Evolutionary conservation across 192 early-diverging fungal species (phyloP).

Genomic region (Globomyces pollinis-pini): DNA sequence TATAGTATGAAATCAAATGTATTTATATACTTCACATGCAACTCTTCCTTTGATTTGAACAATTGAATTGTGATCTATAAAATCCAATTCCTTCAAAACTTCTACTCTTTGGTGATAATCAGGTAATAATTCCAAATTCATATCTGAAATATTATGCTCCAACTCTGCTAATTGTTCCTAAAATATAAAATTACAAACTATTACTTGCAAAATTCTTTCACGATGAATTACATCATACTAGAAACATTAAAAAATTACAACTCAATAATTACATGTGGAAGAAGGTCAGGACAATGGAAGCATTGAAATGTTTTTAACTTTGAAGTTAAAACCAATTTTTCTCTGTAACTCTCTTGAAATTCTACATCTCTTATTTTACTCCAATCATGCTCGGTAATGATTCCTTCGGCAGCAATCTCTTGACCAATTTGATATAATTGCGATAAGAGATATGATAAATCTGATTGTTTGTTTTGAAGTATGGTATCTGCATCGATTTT

Average conservation of each 20-base stretch:
- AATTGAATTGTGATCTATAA: constrained; percentile 74
- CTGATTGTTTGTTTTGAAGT: constrained; percentile 21
- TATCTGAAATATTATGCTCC: constrained; percentile 71
- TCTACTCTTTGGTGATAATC: constrained; percentile 85
- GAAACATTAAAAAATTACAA: background rate
- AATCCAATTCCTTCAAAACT: constrained; percentile 73
- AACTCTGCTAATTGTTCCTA: constrained; percentile 43
- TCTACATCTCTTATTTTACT: constrained; percentile 78
- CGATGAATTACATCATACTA: constrained; percentile 49
- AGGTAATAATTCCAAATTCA: constrained; percentile 86
- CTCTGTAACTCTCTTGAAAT: constrained; percentile 65
- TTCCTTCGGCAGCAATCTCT: constrained; percentile 11
- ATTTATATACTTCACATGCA: constrained; percentile 83
- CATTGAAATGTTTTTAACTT: constrained; percentile 56
- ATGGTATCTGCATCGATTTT: constrained; percentile 31
- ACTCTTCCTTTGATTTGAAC: constrained; percentile 94
- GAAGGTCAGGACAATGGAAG: constrained; percentile 65
- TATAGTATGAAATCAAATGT: constrained; percentile 12
- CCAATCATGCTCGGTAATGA: constrained; percentile 75
- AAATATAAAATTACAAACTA: too few relatives aligned
- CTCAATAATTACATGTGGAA: constrained; percentile 58
- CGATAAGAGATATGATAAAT: background rate
- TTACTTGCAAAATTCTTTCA: constrained; percentile 51
- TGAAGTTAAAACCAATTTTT: constrained; percentile 48
- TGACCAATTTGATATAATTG: constrained; percentile 18